Base-by-base conservation (phyloP, 129 eudicot species). In the Ambrosia trifida region DNA sequence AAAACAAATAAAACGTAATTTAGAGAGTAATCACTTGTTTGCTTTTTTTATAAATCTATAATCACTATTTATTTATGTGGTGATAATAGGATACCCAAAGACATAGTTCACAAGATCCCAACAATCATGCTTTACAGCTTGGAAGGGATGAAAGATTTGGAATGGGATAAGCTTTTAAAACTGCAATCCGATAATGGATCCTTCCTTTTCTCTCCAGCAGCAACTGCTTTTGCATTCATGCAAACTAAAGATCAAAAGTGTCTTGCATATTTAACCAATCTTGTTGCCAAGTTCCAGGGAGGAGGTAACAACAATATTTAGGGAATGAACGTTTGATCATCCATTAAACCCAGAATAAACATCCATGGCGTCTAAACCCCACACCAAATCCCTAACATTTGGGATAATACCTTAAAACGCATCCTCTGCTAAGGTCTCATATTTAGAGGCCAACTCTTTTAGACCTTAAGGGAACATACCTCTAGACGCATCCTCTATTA, bases 111-210 rank as follows among this genome's bases (percentile, higher is more conserved):
- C 49, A 51, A 68, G 73, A 51, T 11, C 31, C 73, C 73, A 16
- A 68, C 73, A 50, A 51, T 51, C 30, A 5, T 69, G 17, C 62
- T 32, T 16, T 69, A 69, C 50, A 69, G 49, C 73, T 69, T 69
- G 62, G 63, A 69, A 51, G 73, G 73, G 49, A 35, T 69, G 62
- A 69, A 69, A 50, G 73, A 69, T 35, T 69, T 69, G 33, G 73
- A 68, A 18, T 69, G 73, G 73, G 47, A 69, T 8, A 69, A 69
- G 49, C 18, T 69, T 69, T 47, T 69, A 9, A 69, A 35, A 17
- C 63, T 69, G 51, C 45, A 51, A 50, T 33, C 62, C 0, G 33
- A 69, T 50, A 50, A 69, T 69, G 73, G 63, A 51, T 69, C 73
- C 0, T 16, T 69, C 2, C 17, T 51, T 3, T 69, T 0, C 10